Evolutionary conservation across 2,329 filamentous ascomycete genomes (phyloP).

Genomic region (Eutypa lata): DNA sequence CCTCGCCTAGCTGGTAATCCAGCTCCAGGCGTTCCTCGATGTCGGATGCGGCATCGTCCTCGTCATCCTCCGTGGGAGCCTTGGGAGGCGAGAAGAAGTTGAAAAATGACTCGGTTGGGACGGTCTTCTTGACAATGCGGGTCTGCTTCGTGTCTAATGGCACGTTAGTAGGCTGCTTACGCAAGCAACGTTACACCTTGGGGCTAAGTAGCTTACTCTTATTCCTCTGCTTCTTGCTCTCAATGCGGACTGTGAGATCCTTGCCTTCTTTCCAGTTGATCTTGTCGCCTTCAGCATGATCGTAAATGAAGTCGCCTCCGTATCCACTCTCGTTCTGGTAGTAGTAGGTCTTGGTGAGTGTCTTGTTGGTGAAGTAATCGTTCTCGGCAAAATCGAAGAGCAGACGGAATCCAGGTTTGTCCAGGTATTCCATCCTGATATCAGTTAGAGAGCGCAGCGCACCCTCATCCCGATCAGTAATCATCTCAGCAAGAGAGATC

Average conservation of each 20-base stretch:
- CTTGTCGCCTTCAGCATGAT: constrained; percentile 96
- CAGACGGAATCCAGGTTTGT: constrained; percentile 94
- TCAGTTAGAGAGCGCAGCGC: constrained; percentile 87
- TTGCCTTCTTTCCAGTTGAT: constrained; percentile 94
- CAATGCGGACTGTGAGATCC: constrained; percentile 88
- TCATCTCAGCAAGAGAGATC: constrained; percentile 94
- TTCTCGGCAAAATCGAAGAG: constrained; percentile 97
- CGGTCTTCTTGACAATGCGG: constrained; percentile 97
- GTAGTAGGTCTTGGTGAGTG: constrained; percentile 95
- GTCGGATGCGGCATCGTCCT: constrained; percentile 75
- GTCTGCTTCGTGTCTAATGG: constrained; percentile 93
- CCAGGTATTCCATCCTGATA: constrained; percentile 98
- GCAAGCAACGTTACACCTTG: neutral
- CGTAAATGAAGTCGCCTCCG: constrained; percentile 98
- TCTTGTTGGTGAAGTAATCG: constrained; percentile 97
- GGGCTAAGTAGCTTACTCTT: constrained; percentile 69
- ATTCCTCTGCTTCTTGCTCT: constrained; percentile 99
- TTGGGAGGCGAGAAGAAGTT: constrained; percentile 98
- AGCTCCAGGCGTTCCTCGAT: constrained; percentile 97
- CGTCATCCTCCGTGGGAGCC: constrained; percentile 68
- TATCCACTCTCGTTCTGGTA: constrained; percentile 99
- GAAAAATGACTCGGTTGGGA: constrained; percentile 97
- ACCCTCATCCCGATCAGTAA: constrained; percentile 94
- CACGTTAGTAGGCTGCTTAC: constrained; percentile 6
- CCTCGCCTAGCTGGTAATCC: constrained; percentile 97